phyloP scores from a whole-genome alignment of 768 basidiomycete genomes.

The Lyophyllum semitale region DNA sequence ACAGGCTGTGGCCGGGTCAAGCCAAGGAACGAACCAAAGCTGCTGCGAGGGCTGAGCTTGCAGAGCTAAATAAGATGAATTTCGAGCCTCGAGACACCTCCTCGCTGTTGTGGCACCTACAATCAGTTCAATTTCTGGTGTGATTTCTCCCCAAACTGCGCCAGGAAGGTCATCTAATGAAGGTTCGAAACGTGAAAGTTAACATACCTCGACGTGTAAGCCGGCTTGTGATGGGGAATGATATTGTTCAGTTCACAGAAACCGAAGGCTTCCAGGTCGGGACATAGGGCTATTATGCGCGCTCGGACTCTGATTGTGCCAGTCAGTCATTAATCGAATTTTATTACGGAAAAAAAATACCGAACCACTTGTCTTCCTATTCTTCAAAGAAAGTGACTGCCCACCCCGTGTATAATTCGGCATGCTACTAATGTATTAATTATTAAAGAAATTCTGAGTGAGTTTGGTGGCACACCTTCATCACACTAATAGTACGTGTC shows the following conservation, averaged over 20 bases:
- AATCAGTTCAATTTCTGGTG: background rate
- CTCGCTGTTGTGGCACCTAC: background rate
- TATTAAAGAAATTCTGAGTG: background rate
- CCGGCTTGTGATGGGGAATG: too few species aligned
- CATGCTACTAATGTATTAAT: background rate
- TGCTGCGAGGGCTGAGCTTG: background rate
- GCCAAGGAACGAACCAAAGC: background rate
- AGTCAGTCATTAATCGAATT: too few species aligned
- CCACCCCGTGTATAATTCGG: background rate
- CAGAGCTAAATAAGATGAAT: background rate
- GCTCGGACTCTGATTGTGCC: background rate
- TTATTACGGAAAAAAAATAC: too few species aligned
- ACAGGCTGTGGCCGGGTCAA: background rate
- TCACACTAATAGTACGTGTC: background rate
- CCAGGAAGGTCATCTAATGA: background rate
- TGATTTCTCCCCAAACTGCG: constrained; percentile 1
- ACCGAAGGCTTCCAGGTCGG: too few species aligned
- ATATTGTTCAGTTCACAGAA: too few species aligned
- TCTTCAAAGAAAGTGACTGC: background rate
- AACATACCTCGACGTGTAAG: background rate
- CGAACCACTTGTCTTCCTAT: too few species aligned
- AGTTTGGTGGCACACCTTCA: background rate
- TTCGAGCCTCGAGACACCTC: background rate
- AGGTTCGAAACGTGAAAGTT: background rate
- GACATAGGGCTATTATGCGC: background rate